Conservation (phyloP, 345 rosid genomes). For the Hevea brasiliensis region DNA sequence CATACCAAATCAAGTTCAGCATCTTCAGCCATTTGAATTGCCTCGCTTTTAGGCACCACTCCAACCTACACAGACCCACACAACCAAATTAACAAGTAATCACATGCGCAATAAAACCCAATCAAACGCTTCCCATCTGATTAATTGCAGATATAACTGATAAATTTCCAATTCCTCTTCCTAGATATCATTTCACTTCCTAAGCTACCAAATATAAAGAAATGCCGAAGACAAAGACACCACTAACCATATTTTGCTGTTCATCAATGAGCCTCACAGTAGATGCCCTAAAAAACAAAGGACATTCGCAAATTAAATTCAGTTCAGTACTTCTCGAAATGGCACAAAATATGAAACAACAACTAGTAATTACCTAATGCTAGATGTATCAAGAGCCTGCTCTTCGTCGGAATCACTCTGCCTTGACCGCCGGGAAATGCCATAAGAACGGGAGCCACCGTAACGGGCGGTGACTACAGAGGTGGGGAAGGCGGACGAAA, state of each 20-base stretch:
- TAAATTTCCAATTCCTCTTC: too few relatives aligned
- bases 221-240: neutral
- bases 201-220: slow-evolving; percentile 16
- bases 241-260: slow-evolving; percentile 78
- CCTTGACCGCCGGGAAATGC: slow-evolving; percentile 46
- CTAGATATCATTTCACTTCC: neutral
- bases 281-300: slow-evolving; percentile 51
- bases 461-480: slow-evolving; percentile 46
- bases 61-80: slow-evolving; percentile 59
- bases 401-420: slow-evolving; percentile 51
- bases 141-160: neutral
- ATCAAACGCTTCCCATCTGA: neutral
- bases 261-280: slow-evolving; percentile 77
- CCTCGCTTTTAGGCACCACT: slow-evolving; percentile 67
- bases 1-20: slow-evolving; percentile 88
- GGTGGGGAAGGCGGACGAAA: slow-evolving; percentile 28
- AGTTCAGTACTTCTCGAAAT: neutral
- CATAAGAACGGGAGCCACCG: slow-evolving; percentile 52
- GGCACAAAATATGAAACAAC: neutral
- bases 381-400: slow-evolving; percentile 58
- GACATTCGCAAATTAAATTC: neutral
- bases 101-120: neutral
- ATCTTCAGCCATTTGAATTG: slow-evolving; percentile 79
- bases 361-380: slow-evolving; percentile 46
- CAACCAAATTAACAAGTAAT: neutral